These are phyloP conservation scores for Fusarium brachygibbosum DNA, from an alignment of 2,329 filamentous ascomycete species.

Conservation along the genomic window DNA sequence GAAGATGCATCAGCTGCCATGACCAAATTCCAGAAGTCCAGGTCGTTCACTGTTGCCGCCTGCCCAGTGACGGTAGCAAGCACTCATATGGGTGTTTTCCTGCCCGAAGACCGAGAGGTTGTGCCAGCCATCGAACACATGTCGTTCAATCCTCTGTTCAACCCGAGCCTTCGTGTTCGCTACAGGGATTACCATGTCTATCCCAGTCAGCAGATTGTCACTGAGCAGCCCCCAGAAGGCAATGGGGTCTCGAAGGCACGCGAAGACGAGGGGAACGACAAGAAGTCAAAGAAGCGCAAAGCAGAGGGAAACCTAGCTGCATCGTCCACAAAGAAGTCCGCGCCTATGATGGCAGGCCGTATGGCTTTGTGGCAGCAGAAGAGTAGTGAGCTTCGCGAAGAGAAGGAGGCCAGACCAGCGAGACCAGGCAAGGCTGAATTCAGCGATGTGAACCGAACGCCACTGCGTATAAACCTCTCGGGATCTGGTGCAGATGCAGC, in stretches of 20 bases:
- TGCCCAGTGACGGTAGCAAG: conserved; percentile 78
- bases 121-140: conserved; percentile 70
- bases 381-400: conserved; percentile 57
- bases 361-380: conserved; percentile 62
- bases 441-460: conserved; percentile 39
- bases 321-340: conserved; percentile 54
- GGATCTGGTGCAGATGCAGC: conserved; percentile 31
- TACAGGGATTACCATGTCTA: conserved; percentile 85
- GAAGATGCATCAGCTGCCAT: conserved; percentile 82
- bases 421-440: conserved; percentile 17
- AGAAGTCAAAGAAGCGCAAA: conserved; percentile 68
- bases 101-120: conserved; percentile 74
- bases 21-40: conserved; percentile 76
- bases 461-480: conserved; percentile 42
- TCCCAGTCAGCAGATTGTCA: conserved; percentile 73
- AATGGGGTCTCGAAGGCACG: conserved; percentile 49
- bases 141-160: conserved; percentile 78
- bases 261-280: conserved; percentile 51
- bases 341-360: conserved; percentile 61
- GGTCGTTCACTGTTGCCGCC: conserved; percentile 83
- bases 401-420: conserved; percentile 18
- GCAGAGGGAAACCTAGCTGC: conserved; percentile 56
- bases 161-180: conserved; percentile 74
- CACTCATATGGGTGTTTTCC: conserved; percentile 87
- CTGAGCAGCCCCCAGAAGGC: conserved; percentile 61